These are phyloP conservation scores for Nitzschia sp. DNA, from an alignment of 108 stramenopile genomes.

Conservation along the genomic window DNA sequence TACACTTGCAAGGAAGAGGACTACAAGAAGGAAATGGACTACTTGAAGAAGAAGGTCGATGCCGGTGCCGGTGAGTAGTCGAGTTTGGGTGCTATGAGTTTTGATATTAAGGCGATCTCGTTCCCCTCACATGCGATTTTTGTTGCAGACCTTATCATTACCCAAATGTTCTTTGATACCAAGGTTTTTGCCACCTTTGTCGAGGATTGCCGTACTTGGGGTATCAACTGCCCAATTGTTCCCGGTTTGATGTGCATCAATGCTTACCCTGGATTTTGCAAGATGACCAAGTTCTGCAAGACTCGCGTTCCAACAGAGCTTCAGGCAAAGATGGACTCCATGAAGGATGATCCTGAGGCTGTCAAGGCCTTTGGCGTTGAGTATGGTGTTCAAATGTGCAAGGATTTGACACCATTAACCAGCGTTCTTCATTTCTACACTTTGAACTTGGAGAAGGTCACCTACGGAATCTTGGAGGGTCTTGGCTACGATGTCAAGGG, in stretches of 20 bases:
- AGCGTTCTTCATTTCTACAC: conserved; percentile 96
- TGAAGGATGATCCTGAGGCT: conserved; percentile 87
- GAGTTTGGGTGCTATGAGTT: background rate
- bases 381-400: conserved; percentile 88
- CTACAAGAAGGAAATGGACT: conserved; percentile 96
- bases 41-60: conserved; percentile 95
- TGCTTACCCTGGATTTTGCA: conserved; percentile 93
- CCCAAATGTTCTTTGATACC: conserved; percentile 99
- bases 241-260: conserved; percentile 99
- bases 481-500: conserved; percentile 60
- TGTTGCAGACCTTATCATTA: conserved; percentile 88
- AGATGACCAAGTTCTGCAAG: conserved; percentile 99
- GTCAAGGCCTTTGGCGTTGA: conserved; percentile 92
- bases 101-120: background rate
- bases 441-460: conserved; percentile 95
- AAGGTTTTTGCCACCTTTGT: conserved; percentile 91
- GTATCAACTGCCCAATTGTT: conserved; percentile 92
- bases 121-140: background rate
- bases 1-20: conserved; percentile 92
- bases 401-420: conserved; percentile 67
- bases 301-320: conserved; percentile 91
- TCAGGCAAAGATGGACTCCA: conserved; percentile 78
- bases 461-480: conserved; percentile 86
- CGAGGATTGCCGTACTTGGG: conserved; percentile 85
- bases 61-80: conserved; percentile 83